These are phyloP conservation scores for Boletus rubroflammeus DNA, from an alignment of 768 basidiomycete species.

Conservation along the genomic window DNA sequence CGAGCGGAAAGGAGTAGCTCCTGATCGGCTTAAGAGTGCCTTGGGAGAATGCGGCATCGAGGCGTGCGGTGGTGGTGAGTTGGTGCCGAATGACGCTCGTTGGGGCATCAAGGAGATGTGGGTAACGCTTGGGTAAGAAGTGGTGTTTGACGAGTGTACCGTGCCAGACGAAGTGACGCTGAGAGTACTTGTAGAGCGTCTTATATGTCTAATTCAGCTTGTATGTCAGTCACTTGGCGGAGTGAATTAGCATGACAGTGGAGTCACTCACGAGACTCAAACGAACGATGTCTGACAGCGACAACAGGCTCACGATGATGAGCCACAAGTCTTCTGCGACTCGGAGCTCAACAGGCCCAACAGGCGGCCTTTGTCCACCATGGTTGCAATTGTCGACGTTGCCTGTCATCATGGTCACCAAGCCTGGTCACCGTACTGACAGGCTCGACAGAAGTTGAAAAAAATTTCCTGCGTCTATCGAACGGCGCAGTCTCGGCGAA, in stretches of 20 bases:
- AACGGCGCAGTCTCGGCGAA: no score
- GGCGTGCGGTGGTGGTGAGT: slow-evolving; percentile 18
- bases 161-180: slow-evolving; percentile 25
- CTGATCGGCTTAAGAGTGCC: slow-evolving; percentile 9
- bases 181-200: slow-evolving; percentile 21
- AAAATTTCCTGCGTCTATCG: no score
- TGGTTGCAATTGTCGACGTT: no score
- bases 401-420: no score
- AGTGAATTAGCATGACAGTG: no score
- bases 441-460: no score
- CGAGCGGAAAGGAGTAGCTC: no score
- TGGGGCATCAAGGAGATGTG: slow-evolving; percentile 20
- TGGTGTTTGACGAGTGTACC: slow-evolving; percentile 19
- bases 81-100: slow-evolving; percentile 24
- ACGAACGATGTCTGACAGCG: slow-evolving; percentile 22
- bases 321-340: slow-evolving; percentile 29
- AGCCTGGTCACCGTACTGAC: no score
- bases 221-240: neutral
- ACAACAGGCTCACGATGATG: slow-evolving; percentile 26
- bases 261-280: slow-evolving; percentile 25
- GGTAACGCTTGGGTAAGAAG: slow-evolving; percentile 24
- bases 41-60: slow-evolving; percentile 21
- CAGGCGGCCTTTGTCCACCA: no score
- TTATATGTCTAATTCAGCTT: slow-evolving; percentile 21
- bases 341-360: no score